Percentiles rank a stretch among this genome's conserved stretches.
These are phyloP conservation scores for Meredithiella fracta DNA, from an alignment of 2,329 filamentous ascomycete genomes.

Conservation along the genomic window DNA sequence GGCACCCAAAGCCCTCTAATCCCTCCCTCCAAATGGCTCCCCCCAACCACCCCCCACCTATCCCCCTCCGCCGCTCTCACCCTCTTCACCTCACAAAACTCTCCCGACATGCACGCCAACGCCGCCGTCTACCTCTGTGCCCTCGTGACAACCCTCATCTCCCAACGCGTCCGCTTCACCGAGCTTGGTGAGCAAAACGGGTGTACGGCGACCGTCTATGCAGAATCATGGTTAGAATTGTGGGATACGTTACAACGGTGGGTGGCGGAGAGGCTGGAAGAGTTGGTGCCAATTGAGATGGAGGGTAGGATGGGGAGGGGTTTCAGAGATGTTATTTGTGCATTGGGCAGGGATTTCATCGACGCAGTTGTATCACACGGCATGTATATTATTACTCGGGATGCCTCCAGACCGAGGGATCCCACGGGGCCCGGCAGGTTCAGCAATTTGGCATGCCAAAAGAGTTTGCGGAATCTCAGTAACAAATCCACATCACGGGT, in stretches of 20 bases:
- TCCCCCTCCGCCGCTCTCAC: not conserved
- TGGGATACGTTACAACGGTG: conserved; percentile 36
- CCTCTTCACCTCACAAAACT: conserved; percentile 21
- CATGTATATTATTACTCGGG: conserved; percentile 34
- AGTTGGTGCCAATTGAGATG: conserved; percentile 29
- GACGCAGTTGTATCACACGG: conserved; percentile 41
- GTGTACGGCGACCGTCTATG: conserved; percentile 25
- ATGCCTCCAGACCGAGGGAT: conserved; percentile 21
- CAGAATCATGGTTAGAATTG: conserved; percentile 29
- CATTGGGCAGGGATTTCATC: conserved; percentile 39
- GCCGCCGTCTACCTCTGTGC: conserved; percentile 41
- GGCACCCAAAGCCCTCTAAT: conserved; percentile 36
- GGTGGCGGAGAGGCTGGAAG: conserved; percentile 28
- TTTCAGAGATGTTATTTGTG: conserved; percentile 35
- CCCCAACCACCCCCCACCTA: not conserved
- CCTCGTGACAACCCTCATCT: conserved; percentile 33
- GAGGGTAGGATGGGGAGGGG: conserved; percentile 27
- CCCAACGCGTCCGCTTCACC: conserved; percentile 30
- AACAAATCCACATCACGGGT: conserved; percentile 38
- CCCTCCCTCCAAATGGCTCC: conserved; percentile 18
- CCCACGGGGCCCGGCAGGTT: conserved; percentile 20
- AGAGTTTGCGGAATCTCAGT: conserved; percentile 39
- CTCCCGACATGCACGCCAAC: conserved; percentile 41
- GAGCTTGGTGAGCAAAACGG: conserved; percentile 31
- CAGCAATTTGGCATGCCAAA: conserved; percentile 37